These are phyloP conservation scores for Rhizopogon vulgaris DNA, from an alignment of 768 basidiomycete species.

Conservation along the genomic window DNA sequence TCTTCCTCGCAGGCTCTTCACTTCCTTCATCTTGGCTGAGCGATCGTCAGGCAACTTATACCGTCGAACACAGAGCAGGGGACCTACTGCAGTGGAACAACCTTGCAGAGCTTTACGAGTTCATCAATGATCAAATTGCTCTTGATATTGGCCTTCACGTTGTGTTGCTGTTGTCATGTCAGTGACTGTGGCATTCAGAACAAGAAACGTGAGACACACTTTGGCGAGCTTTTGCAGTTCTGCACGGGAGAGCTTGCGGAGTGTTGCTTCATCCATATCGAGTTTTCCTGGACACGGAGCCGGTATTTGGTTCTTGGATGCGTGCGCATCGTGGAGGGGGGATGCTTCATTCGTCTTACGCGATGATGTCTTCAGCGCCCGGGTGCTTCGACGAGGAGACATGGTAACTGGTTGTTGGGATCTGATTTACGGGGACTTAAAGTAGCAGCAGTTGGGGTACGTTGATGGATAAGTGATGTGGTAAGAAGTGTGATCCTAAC, in stretches of 20 bases:
- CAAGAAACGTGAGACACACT: slow-evolving; percentile 4
- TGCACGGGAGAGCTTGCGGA: slow-evolving; percentile 18
- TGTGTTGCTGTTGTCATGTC: slow-evolving; percentile 10
- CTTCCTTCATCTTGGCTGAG: slow-evolving; percentile 12
- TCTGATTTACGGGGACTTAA: background rate
- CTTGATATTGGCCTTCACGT: slow-evolving; percentile 19
- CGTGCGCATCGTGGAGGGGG: background rate
- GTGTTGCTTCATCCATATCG: slow-evolving; percentile 10
- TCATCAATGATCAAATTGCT: slow-evolving; percentile 19
- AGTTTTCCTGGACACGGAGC: background rate
- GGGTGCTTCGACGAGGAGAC: background rate
- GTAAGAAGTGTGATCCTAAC: background rate
- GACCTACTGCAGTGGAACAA: slow-evolving; percentile 6
- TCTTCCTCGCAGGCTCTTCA: background rate
- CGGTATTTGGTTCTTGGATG: background rate
- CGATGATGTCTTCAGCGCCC: background rate
- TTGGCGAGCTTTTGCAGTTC: slow-evolving; percentile 20
- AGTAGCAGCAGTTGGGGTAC: background rate
- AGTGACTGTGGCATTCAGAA: background rate
- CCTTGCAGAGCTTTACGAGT: slow-evolving; percentile 6
- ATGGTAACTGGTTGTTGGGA: background rate
- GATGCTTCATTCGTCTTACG: background rate
- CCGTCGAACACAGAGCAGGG: background rate
- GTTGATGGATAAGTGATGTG: background rate
- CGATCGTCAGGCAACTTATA: slow-evolving; percentile 1